Conservation (phyloP, 192 early-diverging fungal genomes). For the Diversispora eburnea region DNA sequence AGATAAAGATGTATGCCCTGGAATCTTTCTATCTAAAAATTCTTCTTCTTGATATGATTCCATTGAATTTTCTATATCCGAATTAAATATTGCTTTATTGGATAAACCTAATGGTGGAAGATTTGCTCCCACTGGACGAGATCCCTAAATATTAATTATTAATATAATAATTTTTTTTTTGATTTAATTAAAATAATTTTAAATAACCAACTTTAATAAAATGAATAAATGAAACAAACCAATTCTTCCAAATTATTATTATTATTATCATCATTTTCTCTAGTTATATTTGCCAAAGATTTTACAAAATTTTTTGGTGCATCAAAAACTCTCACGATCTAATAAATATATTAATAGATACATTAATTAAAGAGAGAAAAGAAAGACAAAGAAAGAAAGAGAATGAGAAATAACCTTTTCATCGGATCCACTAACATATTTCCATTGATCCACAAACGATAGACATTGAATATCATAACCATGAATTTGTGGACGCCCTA, state of each 20-base stretch:
- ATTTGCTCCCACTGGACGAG: slow-evolving; percentile 69
- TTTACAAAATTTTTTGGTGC: slow-evolving; percentile 77
- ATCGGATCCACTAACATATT: slow-evolving; percentile 86
- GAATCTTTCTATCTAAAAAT: slow-evolving; percentile 54
- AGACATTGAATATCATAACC: slow-evolving; percentile 91
- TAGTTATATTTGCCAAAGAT: slow-evolving; percentile 54
- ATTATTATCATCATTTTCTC: slow-evolving; percentile 20
- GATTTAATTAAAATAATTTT: too few relatives aligned
- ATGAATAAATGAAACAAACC: slow-evolving; percentile 25
- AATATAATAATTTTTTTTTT: too few relatives aligned
- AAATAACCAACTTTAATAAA: neutral
- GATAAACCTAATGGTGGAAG: slow-evolving; percentile 91
- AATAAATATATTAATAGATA: neutral
- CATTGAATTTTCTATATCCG: slow-evolving; percentile 42
- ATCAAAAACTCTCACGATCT: slow-evolving; percentile 83
- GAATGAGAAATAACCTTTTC: slow-evolving; percentile 74
- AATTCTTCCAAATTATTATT: slow-evolving; percentile 32
- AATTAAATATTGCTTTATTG: slow-evolving; percentile 85
- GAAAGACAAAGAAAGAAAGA: too few relatives aligned
- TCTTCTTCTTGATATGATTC: slow-evolving; percentile 57
- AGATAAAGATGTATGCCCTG: slow-evolving; percentile 50
- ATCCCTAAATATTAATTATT: slow-evolving; percentile 37
- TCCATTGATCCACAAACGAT: slow-evolving; percentile 67
- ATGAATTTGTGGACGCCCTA: slow-evolving; percentile 92
- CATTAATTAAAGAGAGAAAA: slow-evolving; percentile 4